Percentiles rank a stretch among this genome's conserved stretches.
phyloP scores from a whole-genome alignment of 164 flowering plant genomes.

The Umbellularia californica region DNA sequence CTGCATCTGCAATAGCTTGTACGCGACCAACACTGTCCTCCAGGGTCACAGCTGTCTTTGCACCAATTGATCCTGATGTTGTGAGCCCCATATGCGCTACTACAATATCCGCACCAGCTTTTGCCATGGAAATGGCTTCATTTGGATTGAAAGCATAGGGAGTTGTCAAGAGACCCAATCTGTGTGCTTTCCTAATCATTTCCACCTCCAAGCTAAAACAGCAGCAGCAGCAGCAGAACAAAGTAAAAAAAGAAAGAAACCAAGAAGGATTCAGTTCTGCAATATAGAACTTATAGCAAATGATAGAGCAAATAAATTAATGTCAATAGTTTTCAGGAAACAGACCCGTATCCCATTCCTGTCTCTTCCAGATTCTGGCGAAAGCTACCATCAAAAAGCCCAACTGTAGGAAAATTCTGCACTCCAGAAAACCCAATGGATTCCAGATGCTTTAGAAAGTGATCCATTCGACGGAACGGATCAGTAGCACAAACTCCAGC shows the following conservation, averaged over 20 bases:
- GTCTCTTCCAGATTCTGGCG: constrained; percentile 97
- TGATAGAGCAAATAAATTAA: not conserved
- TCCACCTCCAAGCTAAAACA: constrained; percentile 76
- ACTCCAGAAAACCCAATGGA: constrained; percentile 83
- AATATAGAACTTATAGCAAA: not conserved
- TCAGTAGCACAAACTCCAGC: constrained; percentile 97
- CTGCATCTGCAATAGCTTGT: constrained; percentile 91
- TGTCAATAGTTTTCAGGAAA: not conserved
- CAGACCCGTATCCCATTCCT: constrained; percentile 95
- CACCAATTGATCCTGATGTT: constrained; percentile 91
- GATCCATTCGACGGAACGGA: constrained; percentile 90
- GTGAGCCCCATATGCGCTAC: constrained; percentile 99
- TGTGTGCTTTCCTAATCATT: constrained; percentile 86
- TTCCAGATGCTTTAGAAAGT: constrained; percentile 76
- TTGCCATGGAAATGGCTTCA: constrained; percentile 86
- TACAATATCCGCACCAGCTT: constrained; percentile 91
- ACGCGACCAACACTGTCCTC: constrained; percentile 80
- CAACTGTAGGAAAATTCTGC: constrained; percentile 97
- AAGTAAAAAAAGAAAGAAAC: constrained; percentile 1
- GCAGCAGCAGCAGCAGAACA: not conserved
- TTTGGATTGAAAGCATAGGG: constrained; percentile 85
- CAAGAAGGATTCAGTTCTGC: not conserved
- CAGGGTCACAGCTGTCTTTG: constrained; percentile 72
- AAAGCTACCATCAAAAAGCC: constrained; percentile 91
- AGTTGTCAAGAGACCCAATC: constrained; percentile 83